Evolutionary conservation across 352 stramenopile species (phyloP), one percentile per base, ranked within the genome.

Genomic region (Phytopythium aichiense): DNA sequence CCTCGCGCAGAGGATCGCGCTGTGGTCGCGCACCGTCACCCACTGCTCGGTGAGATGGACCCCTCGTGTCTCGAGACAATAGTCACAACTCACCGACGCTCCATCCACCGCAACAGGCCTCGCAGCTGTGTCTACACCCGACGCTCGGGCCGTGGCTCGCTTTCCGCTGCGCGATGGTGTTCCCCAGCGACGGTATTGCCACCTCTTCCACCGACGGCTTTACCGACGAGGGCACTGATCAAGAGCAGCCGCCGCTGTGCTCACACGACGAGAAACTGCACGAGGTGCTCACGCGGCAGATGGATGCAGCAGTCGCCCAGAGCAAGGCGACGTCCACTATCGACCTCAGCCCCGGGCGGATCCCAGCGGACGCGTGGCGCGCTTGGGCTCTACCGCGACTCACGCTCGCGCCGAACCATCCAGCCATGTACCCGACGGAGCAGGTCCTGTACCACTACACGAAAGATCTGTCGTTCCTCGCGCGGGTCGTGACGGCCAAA

Each of bases 371-470:
- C 18, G 73, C 80, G 7, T 89, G 81, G 79, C 74, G 72, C 33
- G 69, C 66, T 0, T 90, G 83, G 83, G 74, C 72, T 12, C 61
- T 84, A 13, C 77, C 81, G 18, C 80, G 83, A 8, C 75, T 90
- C 42, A 79, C 74, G 4, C 71, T 89, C 37, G 68, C 73, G n/a
- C 83, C 83, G 3, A 69, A 73, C 42, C 83, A 92, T 55, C 62
- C 64, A 11, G 71, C 73, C 46, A 86, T 82, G 79, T 91, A 92
- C 65, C 73, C 73, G 25, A 63, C 60, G 20, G 77, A 86, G 53
- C 83, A 92, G 65, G 81, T 76, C 18, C 50, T 89, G 61, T 92
- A 90, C 48, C 83, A 92, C 25, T 90, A 92, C 69, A 85, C 79
- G 35, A 92, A 90, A 20, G 79, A 88, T 28, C 28, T 84, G 31